Evolutionary conservation across 202 grass and related monocot genomes (phyloP).

Genomic region (Dendrocalamus latiflorus): DNA sequence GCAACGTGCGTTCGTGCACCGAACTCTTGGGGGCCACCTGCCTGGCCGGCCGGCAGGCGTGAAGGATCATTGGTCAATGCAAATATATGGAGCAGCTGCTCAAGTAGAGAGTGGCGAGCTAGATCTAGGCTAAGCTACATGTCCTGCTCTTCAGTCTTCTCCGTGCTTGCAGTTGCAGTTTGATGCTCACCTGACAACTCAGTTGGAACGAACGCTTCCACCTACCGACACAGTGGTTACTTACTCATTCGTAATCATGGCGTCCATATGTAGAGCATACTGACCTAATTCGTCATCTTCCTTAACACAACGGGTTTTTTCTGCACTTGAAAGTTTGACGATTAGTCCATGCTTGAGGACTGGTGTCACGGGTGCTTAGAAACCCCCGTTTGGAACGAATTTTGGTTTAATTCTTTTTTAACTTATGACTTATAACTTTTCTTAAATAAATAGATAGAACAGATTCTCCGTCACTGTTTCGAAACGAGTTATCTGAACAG

Average conservation of each 20-base stretch:
- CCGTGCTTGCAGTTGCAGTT: neutral
- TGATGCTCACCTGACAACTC: neutral
- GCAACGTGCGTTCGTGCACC: neutral
- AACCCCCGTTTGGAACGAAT: no score
- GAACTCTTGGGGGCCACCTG: neutral
- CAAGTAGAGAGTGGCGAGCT: neutral
- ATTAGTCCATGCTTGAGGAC: neutral
- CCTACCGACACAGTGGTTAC: neutral
- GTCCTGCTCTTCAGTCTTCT: neutral
- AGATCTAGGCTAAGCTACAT: neutral
- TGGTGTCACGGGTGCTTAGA: no score
- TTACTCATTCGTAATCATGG: neutral
- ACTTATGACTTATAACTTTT: no score
- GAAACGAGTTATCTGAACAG: no score
- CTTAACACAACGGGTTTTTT: neutral
- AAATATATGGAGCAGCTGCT: neutral
- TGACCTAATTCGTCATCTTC: neutral
- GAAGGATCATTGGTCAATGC: neutral
- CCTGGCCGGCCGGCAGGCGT: neutral
- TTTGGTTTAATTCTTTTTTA: no score
- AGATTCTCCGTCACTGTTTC: no score
- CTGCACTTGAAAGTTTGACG: neutral
- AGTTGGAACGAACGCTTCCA: conserved; percentile 8
- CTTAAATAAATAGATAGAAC: no score
- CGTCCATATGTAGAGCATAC: no score